phyloP scores from a whole-genome alignment of 257 asterid genomes.

The Solanum chmielewskii region DNA sequence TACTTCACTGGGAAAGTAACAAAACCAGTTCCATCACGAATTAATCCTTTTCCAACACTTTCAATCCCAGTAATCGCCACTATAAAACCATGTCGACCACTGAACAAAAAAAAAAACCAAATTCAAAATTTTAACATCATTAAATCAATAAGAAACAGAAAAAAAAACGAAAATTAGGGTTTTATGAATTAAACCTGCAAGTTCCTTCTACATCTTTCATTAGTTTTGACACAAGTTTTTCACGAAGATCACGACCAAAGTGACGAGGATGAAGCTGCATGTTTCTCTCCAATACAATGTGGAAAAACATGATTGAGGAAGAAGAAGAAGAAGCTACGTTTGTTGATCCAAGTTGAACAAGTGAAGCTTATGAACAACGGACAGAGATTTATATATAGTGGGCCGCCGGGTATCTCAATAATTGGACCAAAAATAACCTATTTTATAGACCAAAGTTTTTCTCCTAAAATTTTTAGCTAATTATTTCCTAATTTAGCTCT shows the following conservation, averaged over 20 bases:
- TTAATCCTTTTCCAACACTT: conserved; percentile 78
- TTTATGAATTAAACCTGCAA: conserved; percentile 48
- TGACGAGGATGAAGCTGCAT: conserved; percentile 99
- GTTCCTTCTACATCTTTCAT: conserved; percentile 98
- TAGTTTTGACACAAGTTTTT: conserved; percentile 82
- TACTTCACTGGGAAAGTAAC: conserved; percentile 85
- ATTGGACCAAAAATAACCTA: neutral
- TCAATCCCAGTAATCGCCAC: conserved; percentile 94
- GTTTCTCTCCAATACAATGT: conserved; percentile 83
- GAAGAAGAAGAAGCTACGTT: neutral
- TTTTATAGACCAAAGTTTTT: neutral
- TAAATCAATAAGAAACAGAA: neutral
- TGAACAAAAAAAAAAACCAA: neutral
- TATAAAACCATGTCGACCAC: conserved; percentile 92
- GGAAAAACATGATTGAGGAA: conserved; percentile 49
- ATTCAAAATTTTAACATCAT: neutral
- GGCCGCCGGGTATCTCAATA: neutral
- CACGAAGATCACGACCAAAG: conserved; percentile 92
- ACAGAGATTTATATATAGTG: neutral
- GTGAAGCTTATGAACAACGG: neutral
- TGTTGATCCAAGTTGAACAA: neutral
- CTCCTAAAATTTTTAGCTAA: neutral
- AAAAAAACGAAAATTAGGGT: neutral
- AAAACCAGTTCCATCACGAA: conserved; percentile 95
- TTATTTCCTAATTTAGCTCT: no score